These are phyloP conservation scores for Sarocladium brachiariae DNA, from an alignment of 2,329 filamentous ascomycete genomes.

Conservation along the genomic window DNA sequence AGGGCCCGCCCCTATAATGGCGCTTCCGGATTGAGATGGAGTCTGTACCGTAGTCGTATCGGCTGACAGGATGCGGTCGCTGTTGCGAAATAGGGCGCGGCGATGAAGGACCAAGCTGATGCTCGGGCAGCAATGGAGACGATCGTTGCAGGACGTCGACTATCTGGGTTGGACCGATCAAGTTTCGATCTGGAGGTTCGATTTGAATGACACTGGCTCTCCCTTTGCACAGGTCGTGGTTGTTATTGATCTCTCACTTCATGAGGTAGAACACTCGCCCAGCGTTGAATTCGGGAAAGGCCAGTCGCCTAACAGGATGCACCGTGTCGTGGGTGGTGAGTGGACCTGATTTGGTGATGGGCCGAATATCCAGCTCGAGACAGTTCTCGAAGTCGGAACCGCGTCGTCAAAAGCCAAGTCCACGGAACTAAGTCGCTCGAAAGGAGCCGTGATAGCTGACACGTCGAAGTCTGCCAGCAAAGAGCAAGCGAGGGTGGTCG, in stretches of 20 bases:
- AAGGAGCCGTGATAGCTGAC: background rate
- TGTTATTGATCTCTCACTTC: background rate
- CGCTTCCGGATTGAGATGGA: no score
- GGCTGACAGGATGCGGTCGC: constrained; percentile 7
- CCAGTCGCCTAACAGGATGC: background rate
- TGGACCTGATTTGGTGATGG: background rate
- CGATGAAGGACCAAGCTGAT: background rate
- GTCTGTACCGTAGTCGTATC: background rate
- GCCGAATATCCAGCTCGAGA: background rate
- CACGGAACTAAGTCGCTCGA: background rate
- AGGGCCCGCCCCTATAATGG: constrained; percentile 2
- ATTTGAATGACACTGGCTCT: constrained; percentile 1
- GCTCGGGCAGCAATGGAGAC: background rate
- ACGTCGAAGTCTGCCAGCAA: background rate
- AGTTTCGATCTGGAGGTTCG: background rate
- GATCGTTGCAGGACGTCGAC: background rate
- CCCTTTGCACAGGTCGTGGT: constrained; percentile 5
- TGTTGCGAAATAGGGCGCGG: background rate
- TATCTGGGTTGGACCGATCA: background rate
- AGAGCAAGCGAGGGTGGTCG: background rate
- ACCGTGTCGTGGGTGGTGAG: constrained; percentile 4
- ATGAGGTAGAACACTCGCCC: background rate
- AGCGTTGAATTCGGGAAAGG: background rate
- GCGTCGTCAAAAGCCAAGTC: background rate
- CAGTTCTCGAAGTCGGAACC: background rate